Conservation (phyloP, 495 filamentous ascomycete genomes). For the Aspergillus asperescens region DNA sequence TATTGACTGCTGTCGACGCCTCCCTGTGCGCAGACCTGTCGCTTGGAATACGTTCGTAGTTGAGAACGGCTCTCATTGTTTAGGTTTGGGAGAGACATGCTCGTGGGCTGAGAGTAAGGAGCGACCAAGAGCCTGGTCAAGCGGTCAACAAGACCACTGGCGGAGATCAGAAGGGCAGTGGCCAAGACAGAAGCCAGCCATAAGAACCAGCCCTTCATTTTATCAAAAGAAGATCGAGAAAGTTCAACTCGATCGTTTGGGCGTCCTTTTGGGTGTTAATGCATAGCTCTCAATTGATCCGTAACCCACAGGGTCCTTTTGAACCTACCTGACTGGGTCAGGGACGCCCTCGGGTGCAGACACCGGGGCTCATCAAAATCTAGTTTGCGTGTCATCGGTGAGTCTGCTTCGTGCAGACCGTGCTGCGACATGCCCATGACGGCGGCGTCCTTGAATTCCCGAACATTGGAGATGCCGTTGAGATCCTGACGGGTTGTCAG, state of each 20-base stretch:
- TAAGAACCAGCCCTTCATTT: slow-evolving; percentile 20
- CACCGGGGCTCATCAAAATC: slow-evolving; percentile 8
- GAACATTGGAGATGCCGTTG: slow-evolving; percentile 48
- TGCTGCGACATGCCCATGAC: not conserved
- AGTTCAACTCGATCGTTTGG: slow-evolving; percentile 12
- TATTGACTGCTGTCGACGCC: slow-evolving; percentile 35
- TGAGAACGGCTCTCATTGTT: not conserved
- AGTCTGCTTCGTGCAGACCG: slow-evolving; percentile 13
- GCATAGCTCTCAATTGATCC: not conserved
- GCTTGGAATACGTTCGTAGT: slow-evolving; percentile 6
- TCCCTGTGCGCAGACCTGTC: slow-evolving; percentile 25
- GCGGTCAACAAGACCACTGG: slow-evolving; percentile 12
- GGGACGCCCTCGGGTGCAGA: slow-evolving; percentile 19
- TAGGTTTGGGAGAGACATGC: not conserved
- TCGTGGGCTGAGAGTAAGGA: not conserved
- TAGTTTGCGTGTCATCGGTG: not conserved
- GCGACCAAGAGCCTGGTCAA: not conserved
- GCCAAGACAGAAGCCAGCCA: slow-evolving; percentile 30
- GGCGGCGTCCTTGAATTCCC: slow-evolving; percentile 18
- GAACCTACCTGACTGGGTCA: slow-evolving; percentile 32
- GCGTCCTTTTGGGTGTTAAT: slow-evolving; percentile 20
- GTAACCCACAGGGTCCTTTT: not conserved
- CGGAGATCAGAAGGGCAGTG: slow-evolving; percentile 24
- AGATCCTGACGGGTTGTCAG: slow-evolving; percentile 59
- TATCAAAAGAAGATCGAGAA: slow-evolving; percentile 16